These are phyloP conservation scores for Acacia concinna DNA, from an alignment of 331 rosid genomes.

Conservation along the genomic window DNA sequence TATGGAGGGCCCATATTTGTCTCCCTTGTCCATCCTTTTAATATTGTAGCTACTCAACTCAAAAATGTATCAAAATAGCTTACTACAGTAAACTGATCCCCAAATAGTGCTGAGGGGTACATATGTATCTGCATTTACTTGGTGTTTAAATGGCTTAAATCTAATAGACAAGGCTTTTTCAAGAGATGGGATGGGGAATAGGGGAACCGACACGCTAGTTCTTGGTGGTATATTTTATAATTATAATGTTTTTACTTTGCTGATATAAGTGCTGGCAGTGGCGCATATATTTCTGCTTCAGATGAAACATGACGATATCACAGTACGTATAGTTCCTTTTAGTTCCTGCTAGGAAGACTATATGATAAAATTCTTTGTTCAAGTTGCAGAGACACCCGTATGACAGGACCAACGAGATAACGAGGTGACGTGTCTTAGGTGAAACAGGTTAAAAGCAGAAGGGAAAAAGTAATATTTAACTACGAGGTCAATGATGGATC, in stretches of 20 bases:
- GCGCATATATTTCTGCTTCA: neutral
- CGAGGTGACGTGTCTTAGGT: neutral
- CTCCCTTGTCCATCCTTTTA: slow-evolving; percentile 22
- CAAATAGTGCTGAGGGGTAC: neutral
- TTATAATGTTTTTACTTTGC: neutral
- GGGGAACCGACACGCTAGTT: neutral
- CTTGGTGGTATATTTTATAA: neutral
- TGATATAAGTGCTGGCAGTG: neutral
- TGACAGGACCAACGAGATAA: neutral
- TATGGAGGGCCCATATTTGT: slow-evolving; percentile 70
- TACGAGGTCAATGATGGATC: neutral
- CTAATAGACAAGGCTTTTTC: slow-evolving; percentile 3
- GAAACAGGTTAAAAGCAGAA: neutral
- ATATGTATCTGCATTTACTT: neutral
- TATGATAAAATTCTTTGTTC: neutral
- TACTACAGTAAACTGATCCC: neutral
- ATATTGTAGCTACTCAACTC: neutral
- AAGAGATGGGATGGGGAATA: neutral
- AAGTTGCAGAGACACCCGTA: neutral
- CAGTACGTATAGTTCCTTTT: neutral
- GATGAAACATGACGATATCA: neutral
- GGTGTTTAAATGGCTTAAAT: neutral
- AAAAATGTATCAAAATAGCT: neutral
- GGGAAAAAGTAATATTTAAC: too few species aligned
- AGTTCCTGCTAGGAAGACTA: neutral